Evolutionary conservation across 2,329 filamentous ascomycete species (phyloP), one percentile per base, ranked within the genome.

Genomic region (Botrytis deweyae): DNA sequence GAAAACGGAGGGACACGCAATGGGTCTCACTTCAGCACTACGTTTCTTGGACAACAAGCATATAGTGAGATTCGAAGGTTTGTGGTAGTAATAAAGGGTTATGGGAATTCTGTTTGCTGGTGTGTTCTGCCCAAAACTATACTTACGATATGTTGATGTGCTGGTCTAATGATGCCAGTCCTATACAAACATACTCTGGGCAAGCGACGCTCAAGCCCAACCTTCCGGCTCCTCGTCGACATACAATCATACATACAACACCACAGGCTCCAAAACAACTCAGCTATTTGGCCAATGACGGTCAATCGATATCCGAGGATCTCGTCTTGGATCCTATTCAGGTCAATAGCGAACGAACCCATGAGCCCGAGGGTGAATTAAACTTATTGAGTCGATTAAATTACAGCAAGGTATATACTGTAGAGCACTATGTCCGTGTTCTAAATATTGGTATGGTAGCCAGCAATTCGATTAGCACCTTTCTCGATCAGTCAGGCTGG

Each of bases 321-420:
- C 72, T 79, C 1, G 71, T 16, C 55, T 78, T 76, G 44, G 73
- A 76, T 49, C 73, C 77, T 1, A 77, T 80, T 18, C 68, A 65
- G 66, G 78, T 79, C 25, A 42, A 61, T 18, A 63, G 69, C 5
- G 76, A 78, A 44, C 40, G 61, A 7, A 18, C 0, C 3, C 1
- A 40, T 5, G 36, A 38, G 1, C 29, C 44, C 29, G n/a, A 36
- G 25, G 52, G 42, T 4, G 1, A 36, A 2, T 40, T 75, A 29
- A 2, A 67, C 25, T 1, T 25, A n/a, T 7, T 58, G 22, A 78
- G 77, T 16, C 72, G 78, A 29, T n/a, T 79, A 8, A 79, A 79
- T 49, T 79, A 79, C 62, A 77, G 72, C n/a, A 79, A 79, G 36
- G 65, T 79, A 12, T 79, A 79, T 52, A 79, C 77, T 3, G 73